These are phyloP conservation scores for Mycena pura DNA, from an alignment of 768 basidiomycete genomes.

Conservation along the genomic window DNA sequence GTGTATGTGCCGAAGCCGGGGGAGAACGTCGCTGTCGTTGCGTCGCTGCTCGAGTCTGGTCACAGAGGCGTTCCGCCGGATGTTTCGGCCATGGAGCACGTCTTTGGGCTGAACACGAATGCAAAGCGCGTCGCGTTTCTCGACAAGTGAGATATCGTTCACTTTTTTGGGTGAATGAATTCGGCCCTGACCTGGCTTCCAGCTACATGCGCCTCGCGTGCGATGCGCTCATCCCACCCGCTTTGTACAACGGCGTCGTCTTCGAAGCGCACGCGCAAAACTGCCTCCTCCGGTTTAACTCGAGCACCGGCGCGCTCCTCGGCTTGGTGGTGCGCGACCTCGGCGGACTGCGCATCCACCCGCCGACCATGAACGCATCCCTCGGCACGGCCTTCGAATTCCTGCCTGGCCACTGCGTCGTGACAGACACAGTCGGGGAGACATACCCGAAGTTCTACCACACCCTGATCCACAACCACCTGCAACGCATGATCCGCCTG, in stretches of 20 bases:
- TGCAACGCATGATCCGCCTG: slow-evolving; percentile 61
- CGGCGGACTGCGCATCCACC: slow-evolving; percentile 63
- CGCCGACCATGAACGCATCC: slow-evolving; percentile 52
- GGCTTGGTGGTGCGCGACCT: slow-evolving; percentile 66
- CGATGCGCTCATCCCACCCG: slow-evolving; percentile 56
- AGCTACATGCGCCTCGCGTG: slow-evolving; percentile 61
- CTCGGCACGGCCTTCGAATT: slow-evolving; percentile 59
- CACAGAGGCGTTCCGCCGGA: slow-evolving; percentile 49
- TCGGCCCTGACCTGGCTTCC: not conserved
- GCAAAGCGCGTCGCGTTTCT: slow-evolving; percentile 55
- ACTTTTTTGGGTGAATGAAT: not conserved
- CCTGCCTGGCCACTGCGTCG: slow-evolving; percentile 59
- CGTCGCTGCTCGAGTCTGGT: slow-evolving; percentile 60
- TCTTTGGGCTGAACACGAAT: slow-evolving; percentile 52
- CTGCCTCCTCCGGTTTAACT: slow-evolving; percentile 54
- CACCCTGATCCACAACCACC: slow-evolving; percentile 65
- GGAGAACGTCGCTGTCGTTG: slow-evolving; percentile 55
- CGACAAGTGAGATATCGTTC: slow-evolving; percentile 44
- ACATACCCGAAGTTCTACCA: slow-evolving; percentile 65
- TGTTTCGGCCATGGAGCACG: slow-evolving; percentile 53
- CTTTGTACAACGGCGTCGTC: slow-evolving; percentile 61
- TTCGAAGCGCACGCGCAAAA: slow-evolving; percentile 71
- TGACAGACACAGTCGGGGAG: slow-evolving; percentile 53
- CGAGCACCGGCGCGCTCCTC: slow-evolving; percentile 45
- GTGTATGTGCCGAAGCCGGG: slow-evolving; percentile 46